These are phyloP conservation scores for Tothia fuscella DNA, from an alignment of 2,329 filamentous ascomycete genomes.

Conservation along the genomic window DNA sequence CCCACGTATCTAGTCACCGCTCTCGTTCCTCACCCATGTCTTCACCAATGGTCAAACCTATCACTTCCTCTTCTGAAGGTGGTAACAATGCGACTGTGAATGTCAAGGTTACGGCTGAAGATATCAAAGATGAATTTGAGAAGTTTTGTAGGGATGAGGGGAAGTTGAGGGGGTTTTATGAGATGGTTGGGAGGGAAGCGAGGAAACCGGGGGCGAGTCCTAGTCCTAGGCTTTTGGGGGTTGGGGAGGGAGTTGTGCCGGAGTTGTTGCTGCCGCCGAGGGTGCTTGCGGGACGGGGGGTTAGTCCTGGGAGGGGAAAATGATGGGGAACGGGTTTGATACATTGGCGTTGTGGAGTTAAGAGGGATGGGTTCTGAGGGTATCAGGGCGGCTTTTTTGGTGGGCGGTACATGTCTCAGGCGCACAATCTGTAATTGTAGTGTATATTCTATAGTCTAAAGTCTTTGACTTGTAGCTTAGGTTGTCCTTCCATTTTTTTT, in stretches of 20 bases:
- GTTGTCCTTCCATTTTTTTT: too few relatives aligned
- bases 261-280: conserved; percentile 1
- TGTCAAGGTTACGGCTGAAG: conserved; percentile 25
- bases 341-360: background rate
- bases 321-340: background rate
- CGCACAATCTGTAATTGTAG: too few relatives aligned
- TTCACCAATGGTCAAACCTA: conserved; percentile 9
- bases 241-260: conserved; percentile 1
- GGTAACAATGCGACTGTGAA: background rate
- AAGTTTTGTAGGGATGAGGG: conserved; percentile 30
- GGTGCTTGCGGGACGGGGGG: conserved; percentile 18
- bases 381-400: too few relatives aligned
- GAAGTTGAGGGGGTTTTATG: conserved; percentile 32
- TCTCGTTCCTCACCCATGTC: background rate
- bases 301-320: conserved; percentile 21
- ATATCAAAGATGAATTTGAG: conserved; percentile 33
- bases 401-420: too few relatives aligned
- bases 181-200: conserved; percentile 20
- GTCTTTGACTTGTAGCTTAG: too few relatives aligned
- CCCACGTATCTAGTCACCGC: background rate
- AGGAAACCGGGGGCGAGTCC: conserved; percentile 1
- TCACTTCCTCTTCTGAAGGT: background rate
- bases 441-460: conserved; percentile 4
- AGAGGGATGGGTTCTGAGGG: background rate
- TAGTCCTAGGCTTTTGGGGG: background rate